A percentile compares a stretch with the other conserved stretches of the same genome.
Evolutionary conservation across 164 flowering plant species (phyloP).

Genomic region (Magnolia sinica): DNA sequence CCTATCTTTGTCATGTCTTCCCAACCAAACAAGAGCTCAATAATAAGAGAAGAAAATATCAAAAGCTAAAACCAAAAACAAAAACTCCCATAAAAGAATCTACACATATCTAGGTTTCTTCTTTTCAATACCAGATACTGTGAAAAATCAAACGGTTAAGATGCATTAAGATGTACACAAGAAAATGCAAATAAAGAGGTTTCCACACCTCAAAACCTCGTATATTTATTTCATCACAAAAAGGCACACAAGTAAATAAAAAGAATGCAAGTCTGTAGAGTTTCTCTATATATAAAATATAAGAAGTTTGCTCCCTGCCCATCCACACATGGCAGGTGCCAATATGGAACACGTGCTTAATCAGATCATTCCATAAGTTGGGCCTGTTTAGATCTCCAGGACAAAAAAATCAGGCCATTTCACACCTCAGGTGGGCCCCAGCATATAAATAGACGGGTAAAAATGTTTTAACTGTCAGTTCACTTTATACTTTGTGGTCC

Average conservation of each 20-base stretch:
- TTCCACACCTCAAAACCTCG: conserved; percentile 1
- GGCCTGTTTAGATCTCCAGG: background rate
- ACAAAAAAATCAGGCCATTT: no score
- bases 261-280: conserved; percentile 23
- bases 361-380: background rate
- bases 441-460: no score
- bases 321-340: background rate
- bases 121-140: no score
- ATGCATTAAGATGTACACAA: background rate
- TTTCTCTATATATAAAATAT: conserved; percentile 5
- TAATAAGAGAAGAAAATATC: background rate
- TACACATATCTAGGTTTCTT: background rate
- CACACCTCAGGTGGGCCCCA: no score
- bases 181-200: background rate
- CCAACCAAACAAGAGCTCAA: background rate
- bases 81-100: background rate
- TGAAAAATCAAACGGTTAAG: no score
- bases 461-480: no score
- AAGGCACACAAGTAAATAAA: conserved; percentile 13
- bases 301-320: background rate
- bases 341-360: background rate
- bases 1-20: no score
- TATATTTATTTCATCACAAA: conserved; percentile 8
- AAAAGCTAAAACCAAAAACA: background rate
- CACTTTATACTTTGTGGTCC: background rate